These are phyloP conservation scores for Dendrobium officinale DNA, from an alignment of 106 monocot genomes.

Conservation along the genomic window DNA sequence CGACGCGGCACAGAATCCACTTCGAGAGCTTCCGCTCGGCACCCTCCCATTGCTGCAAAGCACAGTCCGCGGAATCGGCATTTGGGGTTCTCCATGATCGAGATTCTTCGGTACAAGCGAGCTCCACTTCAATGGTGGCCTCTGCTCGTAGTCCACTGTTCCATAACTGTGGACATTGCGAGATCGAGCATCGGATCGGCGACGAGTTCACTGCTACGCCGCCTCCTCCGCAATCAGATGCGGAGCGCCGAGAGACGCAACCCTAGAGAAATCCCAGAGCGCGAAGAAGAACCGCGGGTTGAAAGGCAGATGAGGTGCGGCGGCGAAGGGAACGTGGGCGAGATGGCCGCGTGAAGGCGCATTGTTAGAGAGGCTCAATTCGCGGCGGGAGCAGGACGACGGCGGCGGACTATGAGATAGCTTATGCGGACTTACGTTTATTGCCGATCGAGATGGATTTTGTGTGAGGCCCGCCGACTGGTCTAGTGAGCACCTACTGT, in stretches of 20 bases:
- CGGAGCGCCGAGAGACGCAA: background rate
- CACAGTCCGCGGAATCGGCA: slow-evolving; percentile 17
- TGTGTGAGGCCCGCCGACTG: too few species aligned
- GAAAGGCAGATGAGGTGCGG: background rate
- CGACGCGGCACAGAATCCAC: slow-evolving; percentile 75
- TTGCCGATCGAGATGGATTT: too few species aligned
- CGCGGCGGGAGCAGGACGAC: too few species aligned
- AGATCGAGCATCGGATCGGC: slow-evolving; percentile 40
- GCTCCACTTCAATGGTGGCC: slow-evolving; percentile 60
- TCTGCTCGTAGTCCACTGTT: slow-evolving; percentile 66
- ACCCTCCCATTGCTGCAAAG: slow-evolving; percentile 56
- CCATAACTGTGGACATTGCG: slow-evolving; percentile 65
- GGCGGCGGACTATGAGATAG: too few species aligned
- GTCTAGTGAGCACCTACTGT: too few species aligned
- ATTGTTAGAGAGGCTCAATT: background rate
- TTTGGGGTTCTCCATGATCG: slow-evolving; percentile 34
- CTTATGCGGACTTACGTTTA: too few species aligned
- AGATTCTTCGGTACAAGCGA: slow-evolving; percentile 64
- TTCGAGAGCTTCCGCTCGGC: slow-evolving; percentile 57
- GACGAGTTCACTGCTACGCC: background rate
- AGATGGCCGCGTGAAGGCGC: background rate
- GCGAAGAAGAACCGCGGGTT: background rate
- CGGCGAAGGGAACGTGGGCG: background rate
- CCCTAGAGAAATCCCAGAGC: background rate
- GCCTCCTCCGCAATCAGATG: background rate